Evolutionary conservation across 2,329 filamentous ascomycete species (phyloP), one percentile per base, ranked within the genome.

Genomic region (Colletotrichum somersetense): DNA sequence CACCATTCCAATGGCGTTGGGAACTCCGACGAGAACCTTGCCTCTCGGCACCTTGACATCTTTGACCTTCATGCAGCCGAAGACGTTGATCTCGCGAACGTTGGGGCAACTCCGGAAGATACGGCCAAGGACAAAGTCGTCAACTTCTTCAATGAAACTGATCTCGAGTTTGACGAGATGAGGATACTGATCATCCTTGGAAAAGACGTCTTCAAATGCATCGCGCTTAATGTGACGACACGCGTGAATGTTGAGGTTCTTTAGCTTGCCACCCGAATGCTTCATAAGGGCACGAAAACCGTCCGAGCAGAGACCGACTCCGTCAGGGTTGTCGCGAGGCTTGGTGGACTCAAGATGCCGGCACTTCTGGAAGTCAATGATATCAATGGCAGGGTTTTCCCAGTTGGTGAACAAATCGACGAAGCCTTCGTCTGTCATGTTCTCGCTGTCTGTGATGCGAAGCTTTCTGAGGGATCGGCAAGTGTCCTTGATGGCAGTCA

Each of bases 231-330:
- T 95, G 79, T 97, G 92, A 3, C 96, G 91, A 78, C 94, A 97
- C 0, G 92, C 93, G 18, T 93, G 89, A n/a, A 98, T 85, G 77
- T 97, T 93, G 44, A 98, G 84, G 52, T 88, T 84, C 71, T 87
- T 86, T 2, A 98, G 81, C 14, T 82, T 85, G 1, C 82, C 78
- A 5, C 93, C 93, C 0, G 95, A 97, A 79, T 98, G 96, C 0
- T 85, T 83, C 93, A 98, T 97, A 55, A 98, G 82, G 0, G 94
- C 93, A 74, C 87, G 85, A 83, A 98, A 96, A 0, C 93, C 95
- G 7, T 88, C 82, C 0, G 91, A 92, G 64, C 92, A 94, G 42
- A 98, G 86, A 1, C 95, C 96, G 56, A 96, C 83, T 33, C 88
- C 86, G 67, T 90, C 83, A 0, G 89, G 87, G 58, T 91, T 91